phyloP scores from a whole-genome alignment of 2,329 filamentous ascomycete species.

The Nemania bipapillata region DNA sequence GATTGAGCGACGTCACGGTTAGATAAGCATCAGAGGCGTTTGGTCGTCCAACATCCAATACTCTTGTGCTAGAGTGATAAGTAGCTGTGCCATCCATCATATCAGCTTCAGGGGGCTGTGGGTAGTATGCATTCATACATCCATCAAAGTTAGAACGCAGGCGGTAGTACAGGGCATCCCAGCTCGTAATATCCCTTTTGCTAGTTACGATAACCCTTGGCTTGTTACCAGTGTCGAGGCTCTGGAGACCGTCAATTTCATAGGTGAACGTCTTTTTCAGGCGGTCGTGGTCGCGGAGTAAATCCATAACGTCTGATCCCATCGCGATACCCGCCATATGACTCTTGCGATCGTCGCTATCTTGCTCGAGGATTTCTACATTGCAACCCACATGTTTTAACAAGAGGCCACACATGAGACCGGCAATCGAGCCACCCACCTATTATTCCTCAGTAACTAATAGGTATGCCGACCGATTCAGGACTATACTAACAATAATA shows the following conservation, averaged over 20 bases:
- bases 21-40: background rate
- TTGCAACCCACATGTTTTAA: background rate
- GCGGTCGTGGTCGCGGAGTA: background rate
- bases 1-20: no score
- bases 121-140: background rate
- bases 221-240: background rate
- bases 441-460: background rate
- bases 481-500: constrained; percentile 7
- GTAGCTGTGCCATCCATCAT: no score
- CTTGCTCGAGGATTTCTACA: background rate
- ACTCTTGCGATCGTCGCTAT: no score
- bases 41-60: background rate
- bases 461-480: background rate
- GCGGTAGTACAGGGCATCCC: background rate
- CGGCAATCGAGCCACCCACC: background rate
- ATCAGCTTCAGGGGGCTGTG: background rate
- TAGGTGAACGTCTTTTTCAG: background rate
- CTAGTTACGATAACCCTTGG: background rate
- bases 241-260: background rate
- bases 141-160: background rate
- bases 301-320: background rate
- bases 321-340: background rate
- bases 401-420: background rate
- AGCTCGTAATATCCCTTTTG: background rate
- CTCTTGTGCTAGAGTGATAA: background rate